Evolutionary conservation across 2,329 filamentous ascomycete genomes (phyloP).

Genomic region (Epichloe gansuensis): DNA sequence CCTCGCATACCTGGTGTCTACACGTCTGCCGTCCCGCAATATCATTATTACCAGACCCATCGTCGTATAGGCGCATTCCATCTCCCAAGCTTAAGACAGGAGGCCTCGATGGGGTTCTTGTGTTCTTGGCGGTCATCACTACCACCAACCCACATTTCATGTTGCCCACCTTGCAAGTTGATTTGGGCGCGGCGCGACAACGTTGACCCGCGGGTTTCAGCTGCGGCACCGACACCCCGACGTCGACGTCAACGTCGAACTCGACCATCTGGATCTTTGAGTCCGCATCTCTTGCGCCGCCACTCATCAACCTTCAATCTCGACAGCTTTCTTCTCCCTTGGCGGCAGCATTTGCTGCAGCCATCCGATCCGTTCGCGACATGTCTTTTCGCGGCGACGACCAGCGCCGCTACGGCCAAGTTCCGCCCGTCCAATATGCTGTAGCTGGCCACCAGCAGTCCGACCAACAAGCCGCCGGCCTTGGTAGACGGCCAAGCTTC

Average conservation of each 20-base stretch:
- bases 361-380: constrained; percentile 5
- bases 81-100: neutral
- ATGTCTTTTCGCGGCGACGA: constrained; percentile 56
- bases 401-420: constrained; percentile 52
- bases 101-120: constrained; percentile 1
- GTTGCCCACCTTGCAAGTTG: neutral
- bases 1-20: neutral
- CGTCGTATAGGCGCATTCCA: neutral
- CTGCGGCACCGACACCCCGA: constrained; percentile 1
- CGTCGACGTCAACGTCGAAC: neutral
- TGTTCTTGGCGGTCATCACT: neutral
- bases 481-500: constrained; percentile 54
- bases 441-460: constrained; percentile 26
- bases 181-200: constrained; percentile 7
- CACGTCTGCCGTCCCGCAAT: too few species aligned
- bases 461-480: constrained; percentile 11
- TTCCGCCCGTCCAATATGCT: constrained; percentile 54
- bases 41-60: neutral
- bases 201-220: constrained; percentile 10
- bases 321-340: neutral
- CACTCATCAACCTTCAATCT: neutral
- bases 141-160: neutral
- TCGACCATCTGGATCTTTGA: neutral
- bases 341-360: constrained; percentile 2
- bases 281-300: neutral